phyloP scores from a whole-genome alignment of 306 rosid genomes.

The Quercus agrifolia region DNA sequence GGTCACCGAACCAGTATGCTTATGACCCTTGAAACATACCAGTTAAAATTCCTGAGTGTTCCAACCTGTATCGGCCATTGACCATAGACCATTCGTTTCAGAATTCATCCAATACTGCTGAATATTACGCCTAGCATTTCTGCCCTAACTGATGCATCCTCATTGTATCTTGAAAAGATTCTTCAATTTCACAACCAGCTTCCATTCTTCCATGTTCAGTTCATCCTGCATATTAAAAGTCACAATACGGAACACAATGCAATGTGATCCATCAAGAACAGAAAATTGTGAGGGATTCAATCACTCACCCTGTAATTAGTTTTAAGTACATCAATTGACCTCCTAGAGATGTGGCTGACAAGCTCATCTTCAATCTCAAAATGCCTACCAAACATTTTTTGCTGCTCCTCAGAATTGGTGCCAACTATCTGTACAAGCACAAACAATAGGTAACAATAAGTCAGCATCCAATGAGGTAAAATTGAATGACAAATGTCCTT shows the following conservation, averaged over 20 bases:
- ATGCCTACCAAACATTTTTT: constrained; percentile 92
- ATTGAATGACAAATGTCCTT: background rate
- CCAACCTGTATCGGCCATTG: too few relatives aligned
- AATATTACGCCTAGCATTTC: too few relatives aligned
- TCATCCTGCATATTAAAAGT: constrained; percentile 55
- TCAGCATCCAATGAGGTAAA: background rate
- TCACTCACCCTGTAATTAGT: constrained; percentile 74
- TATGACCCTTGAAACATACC: too few relatives aligned
- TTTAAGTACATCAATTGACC: constrained; percentile 82
- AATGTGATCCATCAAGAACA: background rate
- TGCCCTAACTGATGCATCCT: background rate
- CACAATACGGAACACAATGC: background rate
- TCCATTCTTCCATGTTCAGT: constrained; percentile 73
- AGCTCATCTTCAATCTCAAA: constrained; percentile 92
- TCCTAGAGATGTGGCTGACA: constrained; percentile 87
- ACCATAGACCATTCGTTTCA: too few relatives aligned
- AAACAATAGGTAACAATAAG: constrained; percentile 5
- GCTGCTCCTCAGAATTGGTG: constrained; percentile 84
- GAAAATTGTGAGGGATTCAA: background rate
- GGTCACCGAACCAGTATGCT: too few relatives aligned
- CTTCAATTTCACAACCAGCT: constrained; percentile 76
- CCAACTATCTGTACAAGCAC: constrained; percentile 65
- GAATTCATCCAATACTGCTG: too few relatives aligned
- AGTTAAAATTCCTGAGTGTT: too few relatives aligned
- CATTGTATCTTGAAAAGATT: constrained; percentile 71